These are phyloP conservation scores for Rhodotorula kratochvilovae DNA, from an alignment of 768 basidiomycete genomes.

Conservation along the genomic window DNA sequence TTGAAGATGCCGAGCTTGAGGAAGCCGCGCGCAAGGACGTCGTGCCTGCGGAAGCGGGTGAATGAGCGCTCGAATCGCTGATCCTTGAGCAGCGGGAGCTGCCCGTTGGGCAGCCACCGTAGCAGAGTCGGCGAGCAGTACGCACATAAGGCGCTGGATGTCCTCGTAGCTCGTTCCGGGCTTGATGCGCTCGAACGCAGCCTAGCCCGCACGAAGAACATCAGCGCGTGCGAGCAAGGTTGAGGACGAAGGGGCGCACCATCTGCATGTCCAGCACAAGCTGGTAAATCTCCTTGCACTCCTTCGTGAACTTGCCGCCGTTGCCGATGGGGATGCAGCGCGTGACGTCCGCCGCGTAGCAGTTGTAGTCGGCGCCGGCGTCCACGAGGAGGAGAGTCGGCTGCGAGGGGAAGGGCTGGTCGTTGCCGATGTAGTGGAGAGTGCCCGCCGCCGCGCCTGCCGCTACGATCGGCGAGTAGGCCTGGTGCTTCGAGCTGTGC, in stretches of 20 bases:
- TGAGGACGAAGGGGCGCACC: slow-evolving; percentile 48
- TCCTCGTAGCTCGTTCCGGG: slow-evolving; percentile 87
- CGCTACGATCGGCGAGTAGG: slow-evolving; percentile 89
- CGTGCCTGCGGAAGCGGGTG: slow-evolving; percentile 52
- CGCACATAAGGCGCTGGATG: slow-evolving; percentile 66
- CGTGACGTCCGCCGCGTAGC: slow-evolving; percentile 63
- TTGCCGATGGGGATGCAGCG: slow-evolving; percentile 68
- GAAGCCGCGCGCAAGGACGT: slow-evolving; percentile 74
- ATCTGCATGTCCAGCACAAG: slow-evolving; percentile 87
- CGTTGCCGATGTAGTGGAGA: slow-evolving; percentile 88
- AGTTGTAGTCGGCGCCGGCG: slow-evolving; percentile 84
- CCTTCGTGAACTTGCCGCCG: slow-evolving; percentile 76
- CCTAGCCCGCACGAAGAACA: slow-evolving; percentile 54
- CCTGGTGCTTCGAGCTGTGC: slow-evolving; percentile 73
- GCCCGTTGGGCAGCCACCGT: no score
- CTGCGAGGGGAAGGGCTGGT: slow-evolving; percentile 33
- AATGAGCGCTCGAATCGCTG: not conserved
- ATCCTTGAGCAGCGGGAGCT: no score
- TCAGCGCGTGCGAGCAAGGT: no score
- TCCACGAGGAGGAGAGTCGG: slow-evolving; percentile 52
- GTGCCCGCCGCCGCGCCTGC: slow-evolving; percentile 80
- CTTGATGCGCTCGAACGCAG: slow-evolving; percentile 63
- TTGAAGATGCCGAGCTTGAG: slow-evolving; percentile 80
- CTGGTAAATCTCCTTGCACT: slow-evolving; percentile 75
- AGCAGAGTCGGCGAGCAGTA: not conserved